phyloP scores from a whole-genome alignment of 108 stramenopile species.

The Skeletonema marinoi region DNA sequence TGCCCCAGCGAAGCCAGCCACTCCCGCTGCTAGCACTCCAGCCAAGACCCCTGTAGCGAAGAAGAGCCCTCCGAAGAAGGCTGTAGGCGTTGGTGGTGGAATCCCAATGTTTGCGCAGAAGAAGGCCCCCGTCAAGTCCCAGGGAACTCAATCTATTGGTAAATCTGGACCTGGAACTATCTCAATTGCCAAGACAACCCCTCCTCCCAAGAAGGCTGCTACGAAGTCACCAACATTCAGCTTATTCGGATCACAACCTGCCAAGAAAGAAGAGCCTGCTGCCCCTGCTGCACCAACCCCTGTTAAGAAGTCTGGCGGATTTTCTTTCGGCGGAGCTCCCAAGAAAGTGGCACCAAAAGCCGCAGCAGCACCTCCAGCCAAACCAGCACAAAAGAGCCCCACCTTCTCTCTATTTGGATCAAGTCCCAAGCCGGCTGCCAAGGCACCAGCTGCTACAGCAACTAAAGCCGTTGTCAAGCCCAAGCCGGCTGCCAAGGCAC shows the following conservation, averaged over 20 bases:
- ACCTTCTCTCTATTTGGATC: conserved; percentile 34
- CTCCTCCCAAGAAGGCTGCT: conserved; percentile 17
- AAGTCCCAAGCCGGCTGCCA: conserved; percentile 13
- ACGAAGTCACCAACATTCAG: conserved; percentile 40
- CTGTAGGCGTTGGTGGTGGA: conserved; percentile 14
- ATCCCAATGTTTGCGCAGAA: conserved; percentile 27
- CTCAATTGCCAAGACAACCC: conserved; percentile 21
- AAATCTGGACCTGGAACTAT: conserved; percentile 30
- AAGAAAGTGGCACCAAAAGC: conserved; percentile 28
- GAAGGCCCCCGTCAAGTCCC: conserved; percentile 7
- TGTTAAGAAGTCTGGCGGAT: conserved; percentile 18
- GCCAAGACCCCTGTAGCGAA: conserved; percentile 32
- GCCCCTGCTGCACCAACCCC: conserved; percentile 37
- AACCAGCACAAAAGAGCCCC: conserved; percentile 13
- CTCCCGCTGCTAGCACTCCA: neutral
- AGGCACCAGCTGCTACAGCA: conserved; percentile 7
- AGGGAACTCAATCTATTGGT: conserved; percentile 10
- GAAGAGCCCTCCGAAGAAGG: conserved; percentile 28
- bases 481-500: neutral
- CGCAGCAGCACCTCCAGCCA: neutral
- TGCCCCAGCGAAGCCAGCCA: conserved; percentile 21
- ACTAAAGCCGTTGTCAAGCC: conserved; percentile 1
- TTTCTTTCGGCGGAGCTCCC: conserved; percentile 24
- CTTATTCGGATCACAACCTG: conserved; percentile 33
- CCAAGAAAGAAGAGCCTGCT: conserved; percentile 25